phyloP scores from a whole-genome alignment of 441 rosid genomes.

The Cnidoscolus chayamansa region DNA sequence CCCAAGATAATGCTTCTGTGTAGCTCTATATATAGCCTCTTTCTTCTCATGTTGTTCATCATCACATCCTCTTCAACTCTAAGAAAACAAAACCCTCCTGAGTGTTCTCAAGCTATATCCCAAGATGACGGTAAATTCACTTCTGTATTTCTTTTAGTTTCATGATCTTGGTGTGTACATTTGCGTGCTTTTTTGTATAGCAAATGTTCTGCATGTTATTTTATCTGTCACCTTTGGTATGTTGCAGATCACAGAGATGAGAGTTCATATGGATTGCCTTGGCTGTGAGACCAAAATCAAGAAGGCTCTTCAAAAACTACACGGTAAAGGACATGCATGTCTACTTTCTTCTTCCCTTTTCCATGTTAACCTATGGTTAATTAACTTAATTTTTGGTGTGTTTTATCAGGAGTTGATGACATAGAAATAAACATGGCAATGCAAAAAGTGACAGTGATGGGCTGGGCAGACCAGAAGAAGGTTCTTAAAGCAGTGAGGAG shows the following conservation, averaged over 20 bases:
- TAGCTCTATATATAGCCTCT: not conserved
- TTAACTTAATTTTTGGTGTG: not conserved
- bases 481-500: constrained; percentile 53
- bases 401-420: constrained; percentile 51
- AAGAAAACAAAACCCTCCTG: not conserved
- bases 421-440: constrained; percentile 49
- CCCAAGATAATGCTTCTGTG: constrained; percentile 1
- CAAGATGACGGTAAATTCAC: constrained; percentile 35
- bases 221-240: too few species aligned
- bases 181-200: not conserved
- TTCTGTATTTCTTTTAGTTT: not conserved
- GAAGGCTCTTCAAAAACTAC: constrained; percentile 54
- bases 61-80: not conserved
- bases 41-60: not conserved
- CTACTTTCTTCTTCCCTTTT: too few species aligned
- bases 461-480: constrained; percentile 59
- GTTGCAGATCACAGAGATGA: constrained; percentile 61
- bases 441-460: constrained; percentile 75
- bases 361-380: too few species aligned
- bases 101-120: not conserved
- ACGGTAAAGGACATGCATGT: not conserved
- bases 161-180: too few species aligned
- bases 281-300: constrained; percentile 69
- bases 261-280: constrained; percentile 69
- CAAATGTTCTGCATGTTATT: not conserved